These are phyloP conservation scores for Scheffersomyces coipomensis DNA, from an alignment of 805 yeast genomes.

Conservation along the genomic window DNA sequence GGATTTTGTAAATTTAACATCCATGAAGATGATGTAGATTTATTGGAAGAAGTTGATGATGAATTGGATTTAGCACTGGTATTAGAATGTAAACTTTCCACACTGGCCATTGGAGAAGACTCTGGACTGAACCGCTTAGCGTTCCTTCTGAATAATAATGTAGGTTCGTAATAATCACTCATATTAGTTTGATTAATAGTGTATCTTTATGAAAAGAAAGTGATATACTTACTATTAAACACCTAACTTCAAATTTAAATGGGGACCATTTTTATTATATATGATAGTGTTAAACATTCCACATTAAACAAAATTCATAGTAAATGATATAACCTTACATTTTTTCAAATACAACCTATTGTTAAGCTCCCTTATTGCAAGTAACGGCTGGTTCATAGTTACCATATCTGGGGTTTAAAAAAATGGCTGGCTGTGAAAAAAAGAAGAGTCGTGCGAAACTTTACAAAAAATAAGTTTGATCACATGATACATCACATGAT, in stretches of 20 bases:
- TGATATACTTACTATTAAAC: too few species aligned
- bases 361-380: background rate
- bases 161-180: conserved; percentile 39
- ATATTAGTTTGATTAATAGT: too few species aligned
- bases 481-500: too few species aligned
- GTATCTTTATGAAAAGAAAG: too few species aligned
- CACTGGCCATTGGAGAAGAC: conserved; percentile 22
- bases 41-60: background rate
- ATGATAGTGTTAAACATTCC: too few species aligned
- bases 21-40: conserved; percentile 28
- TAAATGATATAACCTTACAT: too few species aligned
- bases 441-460: background rate
- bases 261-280: too few species aligned
- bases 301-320: too few species aligned
- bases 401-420: background rate
- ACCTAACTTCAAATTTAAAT: too few species aligned
- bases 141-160: conserved; percentile 39
- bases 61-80: background rate
- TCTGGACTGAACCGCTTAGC: conserved; percentile 27
- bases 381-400: background rate
- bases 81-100: conserved; percentile 2
- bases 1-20: conserved; percentile 23
- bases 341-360: too few species aligned
- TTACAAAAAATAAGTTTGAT: too few species aligned
- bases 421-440: conserved; percentile 1